Conservation (phyloP, 202 grass and related monocot genomes). For the Saccharum hybrid region DNA sequence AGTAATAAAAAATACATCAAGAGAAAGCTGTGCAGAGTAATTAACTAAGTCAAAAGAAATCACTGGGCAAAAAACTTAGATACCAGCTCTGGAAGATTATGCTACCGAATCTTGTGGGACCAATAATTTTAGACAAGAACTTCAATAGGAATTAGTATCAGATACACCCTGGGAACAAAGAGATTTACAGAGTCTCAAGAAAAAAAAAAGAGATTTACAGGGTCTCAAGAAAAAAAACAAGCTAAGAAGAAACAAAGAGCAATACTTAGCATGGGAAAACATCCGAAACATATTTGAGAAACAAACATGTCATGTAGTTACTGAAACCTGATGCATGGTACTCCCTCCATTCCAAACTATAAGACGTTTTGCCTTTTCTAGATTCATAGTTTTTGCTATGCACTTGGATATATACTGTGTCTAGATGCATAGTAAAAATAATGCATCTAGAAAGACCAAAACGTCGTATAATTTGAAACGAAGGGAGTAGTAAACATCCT, state of each 20-base stretch:
- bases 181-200: not conserved
- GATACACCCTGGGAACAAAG: conserved; percentile 11
- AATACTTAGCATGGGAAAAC: conserved; percentile 1
- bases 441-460: not conserved
- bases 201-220: not conserved
- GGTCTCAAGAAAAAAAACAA: too few species aligned
- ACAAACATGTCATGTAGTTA: not conserved
- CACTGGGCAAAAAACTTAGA: not conserved
- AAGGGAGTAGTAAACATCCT: not conserved
- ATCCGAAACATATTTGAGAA: not conserved
- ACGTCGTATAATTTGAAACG: not conserved
- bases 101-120: not conserved
- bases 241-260: not conserved
- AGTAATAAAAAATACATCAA: conserved; percentile 5
- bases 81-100: not conserved
- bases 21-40: not conserved
- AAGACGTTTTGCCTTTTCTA: not conserved
- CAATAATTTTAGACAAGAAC: not conserved
- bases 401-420: not conserved
- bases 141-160: conserved; percentile 6
- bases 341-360: not conserved
- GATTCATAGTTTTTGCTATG: not conserved
- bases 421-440: not conserved
- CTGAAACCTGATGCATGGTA: not conserved
- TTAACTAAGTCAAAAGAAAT: conserved; percentile 5